Base-by-base conservation (phyloP, 192 early-diverging fungal species). In the Linnemannia elongata region DNA sequence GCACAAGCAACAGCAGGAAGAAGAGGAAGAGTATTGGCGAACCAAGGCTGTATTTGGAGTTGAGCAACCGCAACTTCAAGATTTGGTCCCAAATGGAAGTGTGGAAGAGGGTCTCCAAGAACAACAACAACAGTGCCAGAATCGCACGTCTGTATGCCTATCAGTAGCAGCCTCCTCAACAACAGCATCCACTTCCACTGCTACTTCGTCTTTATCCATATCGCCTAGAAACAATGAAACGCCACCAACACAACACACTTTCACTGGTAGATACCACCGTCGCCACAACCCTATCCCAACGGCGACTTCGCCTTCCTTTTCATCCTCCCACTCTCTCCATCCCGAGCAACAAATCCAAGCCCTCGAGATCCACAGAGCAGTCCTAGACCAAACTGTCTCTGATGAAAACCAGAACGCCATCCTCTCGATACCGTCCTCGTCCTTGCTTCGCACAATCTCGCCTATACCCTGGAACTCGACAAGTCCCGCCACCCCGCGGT, bases 1-100 rank as follows among this genome's bases (percentile, higher is more conserved):
- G n/a, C n/a, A n/a, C n/a, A n/a, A n/a, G n/a, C 55, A 74, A 18
- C 66, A 77, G n/a, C 63, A 69, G 63, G 22, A 78, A 39, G 6
- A 17, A 27, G 70, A 74, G 3, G 57, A 52, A 44, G 55, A 75
- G 78, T n/a, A 54, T n/a, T 41, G 33, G 18, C 20, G 39, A 22
- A 22, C n/a, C 9, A 8, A 20, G 24, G 12, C 12, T 13, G 49
- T 52, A 18, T 22, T 20, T 52, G 49, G 49, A 52, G 49, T 5
- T 17, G 49, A 52, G 49, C 49, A 22, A 17, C 4, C 49, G 22
- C 15, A 4, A 20, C 18, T 18, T 20, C 20, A 52, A 18, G 49
- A 52, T 52, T 22, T 52, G 49, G 49, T 52, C 17, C 18, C 20
- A 52, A 66, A 66, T 66, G 12, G 60, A 15, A 30, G 9, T 4